Base-by-base conservation (phyloP, 2,329 filamentous ascomycete genomes). In the Aureobasidium sp. region DNA sequence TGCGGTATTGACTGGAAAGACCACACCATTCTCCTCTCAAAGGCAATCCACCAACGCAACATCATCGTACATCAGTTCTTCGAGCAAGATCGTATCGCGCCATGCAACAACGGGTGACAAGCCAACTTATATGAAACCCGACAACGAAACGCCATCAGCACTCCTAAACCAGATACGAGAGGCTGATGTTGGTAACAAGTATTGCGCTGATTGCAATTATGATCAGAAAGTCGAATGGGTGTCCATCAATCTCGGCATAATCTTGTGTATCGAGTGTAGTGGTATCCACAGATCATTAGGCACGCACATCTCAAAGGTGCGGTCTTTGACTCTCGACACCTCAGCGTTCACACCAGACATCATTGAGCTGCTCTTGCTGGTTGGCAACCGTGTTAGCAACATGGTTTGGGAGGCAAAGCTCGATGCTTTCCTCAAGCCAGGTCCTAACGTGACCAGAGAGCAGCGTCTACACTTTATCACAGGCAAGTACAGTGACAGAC, bases 331-430 rank as follows among this genome's bases (percentile, higher is more conserved):
- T 0, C 82, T 99, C 47, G 94, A 99, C 71, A 95, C 95, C 67
- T 92, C 90, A 59, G 97, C 92, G 0, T 99, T 99, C 73, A 97
- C 94, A 3, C 88, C 90, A 68, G 95, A 99, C 78, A 96, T 97
- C 72, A 89, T 99, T 73, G 95, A 99, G 72, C 82, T 99, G 51
- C 82, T 99, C 45, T 80, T 97, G 62, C 86, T 93, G 62, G 86
- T 99, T 65, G 95, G 95, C 64, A 99, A 99, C 73, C 85, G 92
- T 55, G 86, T 97, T 57, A 94, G 92, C 68, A 99, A 99, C 75
- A 93, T 93, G 87, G 82, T 99, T 25, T 99, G 92, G 91, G 94
- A 99, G 77, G 87, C 91, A 13, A 89, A 79, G 64, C 80, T 97
- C 29, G 91, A 97, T 63, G 82, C 82, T 29, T 77, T 82, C 6